A percentile compares a stretch with the other conserved stretches of the same genome.
phyloP scores from a whole-genome alignment of 768 basidiomycete genomes.

The Chalciporus chontae region DNA sequence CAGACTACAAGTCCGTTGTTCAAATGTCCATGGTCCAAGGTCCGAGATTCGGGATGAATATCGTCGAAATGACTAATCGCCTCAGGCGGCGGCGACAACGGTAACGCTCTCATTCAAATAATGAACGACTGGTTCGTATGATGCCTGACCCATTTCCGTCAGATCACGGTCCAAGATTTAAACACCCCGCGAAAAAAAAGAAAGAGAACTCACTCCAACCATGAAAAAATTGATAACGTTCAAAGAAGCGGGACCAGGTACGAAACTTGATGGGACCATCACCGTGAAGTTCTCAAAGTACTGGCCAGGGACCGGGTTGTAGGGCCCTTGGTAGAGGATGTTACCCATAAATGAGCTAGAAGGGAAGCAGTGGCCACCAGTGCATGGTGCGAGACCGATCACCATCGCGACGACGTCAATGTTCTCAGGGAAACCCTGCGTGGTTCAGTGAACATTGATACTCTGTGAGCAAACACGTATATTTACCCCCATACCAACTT shows the following conservation, averaged over 20 bases:
- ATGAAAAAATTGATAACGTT: constrained; percentile 36
- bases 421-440: constrained; percentile 21
- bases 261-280: constrained; percentile 23
- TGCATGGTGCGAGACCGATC: constrained; percentile 31
- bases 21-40: too few relatives aligned
- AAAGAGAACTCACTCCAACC: constrained; percentile 35
- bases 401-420: constrained; percentile 28
- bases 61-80: neutral
- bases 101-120: constrained; percentile 23
- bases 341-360: constrained; percentile 25
- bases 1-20: too few relatives aligned
- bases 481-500: constrained; percentile 20
- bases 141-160: constrained; percentile 8
- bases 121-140: constrained; percentile 11
- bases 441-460: neutral
- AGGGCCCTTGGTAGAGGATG: constrained; percentile 35
- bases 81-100: constrained; percentile 2
- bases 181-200: neutral
- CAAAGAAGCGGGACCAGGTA: constrained; percentile 32
- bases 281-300: constrained; percentile 34
- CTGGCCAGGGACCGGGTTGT: constrained; percentile 16
- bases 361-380: constrained; percentile 18
- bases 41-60: neutral
- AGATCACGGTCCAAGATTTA: neutral
- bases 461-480: neutral